Evolutionary conservation across 306 rosid species (phyloP).

Genomic region (Inga leiocalycina): DNA sequence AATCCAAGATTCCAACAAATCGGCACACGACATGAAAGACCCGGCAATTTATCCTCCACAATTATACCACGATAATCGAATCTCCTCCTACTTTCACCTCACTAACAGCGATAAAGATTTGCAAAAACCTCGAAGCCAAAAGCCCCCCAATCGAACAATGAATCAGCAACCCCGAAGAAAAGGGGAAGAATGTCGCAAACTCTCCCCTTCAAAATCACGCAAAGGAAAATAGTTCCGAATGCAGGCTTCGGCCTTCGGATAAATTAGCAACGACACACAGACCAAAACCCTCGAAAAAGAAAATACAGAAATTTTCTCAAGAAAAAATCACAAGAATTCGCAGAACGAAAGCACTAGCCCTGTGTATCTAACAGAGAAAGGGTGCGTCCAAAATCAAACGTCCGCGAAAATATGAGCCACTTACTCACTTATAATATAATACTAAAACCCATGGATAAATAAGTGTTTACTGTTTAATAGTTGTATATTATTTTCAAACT

Average conservation of each 20-base stretch:
- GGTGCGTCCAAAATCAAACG: conserved; percentile 18
- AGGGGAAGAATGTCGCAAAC: not conserved
- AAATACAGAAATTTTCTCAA: conserved; percentile 19
- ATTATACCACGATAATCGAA: not conserved
- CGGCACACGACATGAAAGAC: conserved; percentile 27
- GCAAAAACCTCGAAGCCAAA: conserved; percentile 4
- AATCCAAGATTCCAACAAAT: conserved; percentile 28
- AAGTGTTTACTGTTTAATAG: not conserved
- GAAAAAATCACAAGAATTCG: conserved; percentile 41
- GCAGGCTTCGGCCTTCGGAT: conserved; percentile 19
- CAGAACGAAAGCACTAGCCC: conserved; percentile 29
- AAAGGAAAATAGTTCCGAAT: not conserved
- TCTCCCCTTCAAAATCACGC: not conserved
- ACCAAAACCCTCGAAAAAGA: conserved; percentile 12
- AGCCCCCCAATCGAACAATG: conserved; percentile 17
- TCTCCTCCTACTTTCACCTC: not conserved
- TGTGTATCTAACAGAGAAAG: not conserved
- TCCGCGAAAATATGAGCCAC: not conserved
- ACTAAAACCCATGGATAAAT: too few species aligned
- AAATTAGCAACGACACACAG: not conserved
- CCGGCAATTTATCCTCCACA: not conserved
- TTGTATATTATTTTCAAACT: not conserved
- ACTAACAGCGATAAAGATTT: not conserved
- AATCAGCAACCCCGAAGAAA: not conserved
- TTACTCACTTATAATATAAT: not conserved